Percentiles rank a stretch among this genome's conserved stretches.
Conservation (phyloP, 345 rosid species). For the Noccaea bulbosa region DNA sequence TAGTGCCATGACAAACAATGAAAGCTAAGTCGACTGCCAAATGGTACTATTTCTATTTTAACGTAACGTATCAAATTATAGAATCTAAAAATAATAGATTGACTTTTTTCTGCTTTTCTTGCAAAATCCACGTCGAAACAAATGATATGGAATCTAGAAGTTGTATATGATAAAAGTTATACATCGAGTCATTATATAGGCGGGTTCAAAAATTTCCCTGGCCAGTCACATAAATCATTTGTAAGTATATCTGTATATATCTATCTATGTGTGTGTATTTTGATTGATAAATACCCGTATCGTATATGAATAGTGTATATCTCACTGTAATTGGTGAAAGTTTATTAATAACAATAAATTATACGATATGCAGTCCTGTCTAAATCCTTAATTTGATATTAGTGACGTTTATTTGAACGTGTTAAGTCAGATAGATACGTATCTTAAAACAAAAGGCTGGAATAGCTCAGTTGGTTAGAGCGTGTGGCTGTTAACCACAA, state of each 20-base stretch:
- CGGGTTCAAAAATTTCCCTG: not conserved
- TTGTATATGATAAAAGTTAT: constrained; percentile 1
- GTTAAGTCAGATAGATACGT: no score
- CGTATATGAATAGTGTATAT: not conserved
- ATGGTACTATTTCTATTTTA: constrained; percentile 18
- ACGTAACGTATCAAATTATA: constrained; percentile 23
- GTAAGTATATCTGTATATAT: no score
- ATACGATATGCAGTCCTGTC: no score
- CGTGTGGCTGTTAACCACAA: constrained; percentile 92
- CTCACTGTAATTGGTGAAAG: no score
- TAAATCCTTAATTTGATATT: no score
- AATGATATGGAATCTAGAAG: not conserved
- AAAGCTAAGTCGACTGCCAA: constrained; percentile 36
- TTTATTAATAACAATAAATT: no score
- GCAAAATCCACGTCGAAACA: constrained; percentile 4
- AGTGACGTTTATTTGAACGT: no score
- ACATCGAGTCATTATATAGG: not conserved
- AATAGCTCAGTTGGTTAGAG: constrained; percentile 91
- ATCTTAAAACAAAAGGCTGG: constrained; percentile 41
- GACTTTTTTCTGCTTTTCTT: constrained; percentile 34
- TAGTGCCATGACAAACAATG: constrained; percentile 26
- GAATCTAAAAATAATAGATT: constrained; percentile 21
- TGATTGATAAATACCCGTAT: not conserved
- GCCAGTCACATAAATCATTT: no score
- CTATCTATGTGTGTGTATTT: no score